phyloP scores from a whole-genome alignment of 2,329 filamentous ascomycete genomes.

The Westerdykella ornata region DNA sequence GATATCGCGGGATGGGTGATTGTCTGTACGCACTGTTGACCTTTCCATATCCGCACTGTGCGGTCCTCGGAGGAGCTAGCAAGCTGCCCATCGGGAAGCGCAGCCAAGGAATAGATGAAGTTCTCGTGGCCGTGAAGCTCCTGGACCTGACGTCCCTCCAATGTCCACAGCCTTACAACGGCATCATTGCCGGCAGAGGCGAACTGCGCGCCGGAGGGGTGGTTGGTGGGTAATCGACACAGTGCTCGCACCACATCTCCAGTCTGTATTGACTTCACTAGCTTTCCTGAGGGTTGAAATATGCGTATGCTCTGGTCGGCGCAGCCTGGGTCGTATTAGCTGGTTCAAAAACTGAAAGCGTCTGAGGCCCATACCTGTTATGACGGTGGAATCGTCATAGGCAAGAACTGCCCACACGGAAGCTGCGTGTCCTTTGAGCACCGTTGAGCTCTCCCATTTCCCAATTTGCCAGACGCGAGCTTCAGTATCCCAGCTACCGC shows the following conservation, averaged over 20 bases:
- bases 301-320: constrained; percentile 86
- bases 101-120: constrained; percentile 83
- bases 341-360: background rate
- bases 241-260: constrained; percentile 83
- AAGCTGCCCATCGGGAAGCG: constrained; percentile 74
- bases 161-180: constrained; percentile 76
- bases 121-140: constrained; percentile 84
- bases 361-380: constrained; percentile 53
- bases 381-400: constrained; percentile 69
- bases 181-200: constrained; percentile 93
- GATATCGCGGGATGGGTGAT: constrained; percentile 97
- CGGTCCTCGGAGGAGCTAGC: constrained; percentile 90
- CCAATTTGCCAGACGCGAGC: constrained; percentile 80
- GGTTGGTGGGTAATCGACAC: constrained; percentile 66
- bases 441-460: constrained; percentile 70
- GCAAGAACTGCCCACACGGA: constrained; percentile 90
- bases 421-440: constrained; percentile 69
- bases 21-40: constrained; percentile 77
- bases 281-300: constrained; percentile 60
- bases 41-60: constrained; percentile 85
- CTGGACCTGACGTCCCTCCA: constrained; percentile 68
- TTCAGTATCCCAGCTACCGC: constrained; percentile 88
- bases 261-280: constrained; percentile 59
- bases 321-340: constrained; percentile 49
- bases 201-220: constrained; percentile 81